A percentile compares a stretch with the other conserved stretches of the same genome.
phyloP scores from a whole-genome alignment of 1,284 basidiomycete genomes.

The Ganoderma sinense region DNA sequence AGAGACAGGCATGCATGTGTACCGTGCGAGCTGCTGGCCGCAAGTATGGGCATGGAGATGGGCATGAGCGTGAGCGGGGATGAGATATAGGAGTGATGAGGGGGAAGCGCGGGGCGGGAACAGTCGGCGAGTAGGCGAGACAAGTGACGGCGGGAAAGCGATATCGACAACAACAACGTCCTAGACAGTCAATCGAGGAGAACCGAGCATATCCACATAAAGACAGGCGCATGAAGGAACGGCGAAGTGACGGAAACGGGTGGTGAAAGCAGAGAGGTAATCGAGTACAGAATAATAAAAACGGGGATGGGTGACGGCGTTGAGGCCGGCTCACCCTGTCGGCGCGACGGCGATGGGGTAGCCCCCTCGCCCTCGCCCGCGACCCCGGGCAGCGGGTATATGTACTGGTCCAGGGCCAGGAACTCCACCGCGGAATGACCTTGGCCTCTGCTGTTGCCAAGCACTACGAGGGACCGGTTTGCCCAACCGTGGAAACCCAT shows the following conservation, averaged over 20 bases:
- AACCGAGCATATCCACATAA: background rate
- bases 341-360: constrained; percentile 11
- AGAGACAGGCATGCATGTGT: background rate
- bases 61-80: constrained; percentile 7
- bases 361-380: constrained; percentile 14
- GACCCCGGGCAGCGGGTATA: constrained; percentile 12
- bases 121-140: background rate
- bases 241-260: background rate
- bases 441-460: constrained; percentile 16
- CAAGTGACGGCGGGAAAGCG: constrained; percentile 4
- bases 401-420: background rate
- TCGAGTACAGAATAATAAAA: background rate
- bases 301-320: background rate
- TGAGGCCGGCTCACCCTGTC: background rate
- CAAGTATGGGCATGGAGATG: background rate
- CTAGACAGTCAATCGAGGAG: background rate
- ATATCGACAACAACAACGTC: constrained; percentile 19
- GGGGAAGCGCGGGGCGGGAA: background rate
- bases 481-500: constrained; percentile 23
- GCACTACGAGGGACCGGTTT: constrained; percentile 10
- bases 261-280: background rate
- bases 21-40: background rate
- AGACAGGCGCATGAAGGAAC: background rate
- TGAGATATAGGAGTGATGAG: background rate
- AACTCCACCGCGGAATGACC: constrained; percentile 7